A percentile compares a stretch with the other conserved stretches of the same genome.
phyloP scores from a whole-genome alignment of 78 protist species.

The Dictyostelium citrinum region DNA sequence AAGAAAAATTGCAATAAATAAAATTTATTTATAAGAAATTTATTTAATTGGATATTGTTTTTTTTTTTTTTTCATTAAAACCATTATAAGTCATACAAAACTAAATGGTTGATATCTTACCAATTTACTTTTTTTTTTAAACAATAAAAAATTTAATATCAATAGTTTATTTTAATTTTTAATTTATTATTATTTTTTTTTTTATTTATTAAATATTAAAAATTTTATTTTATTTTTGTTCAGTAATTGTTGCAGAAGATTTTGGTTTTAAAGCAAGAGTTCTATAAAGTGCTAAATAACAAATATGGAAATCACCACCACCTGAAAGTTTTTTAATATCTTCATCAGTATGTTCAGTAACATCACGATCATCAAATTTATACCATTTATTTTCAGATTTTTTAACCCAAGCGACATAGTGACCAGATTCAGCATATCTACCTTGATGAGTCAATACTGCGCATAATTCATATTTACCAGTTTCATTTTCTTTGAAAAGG shows the following conservation, averaged over 20 bases:
- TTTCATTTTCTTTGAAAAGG: conserved; percentile 10
- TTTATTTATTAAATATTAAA: no score
- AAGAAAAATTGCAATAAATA: not conserved
- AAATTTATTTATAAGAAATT: not conserved
- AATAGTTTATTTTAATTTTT: no score
- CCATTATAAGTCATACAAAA: no score
- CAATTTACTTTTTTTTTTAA: no score
- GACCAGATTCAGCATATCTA: conserved; percentile 94
- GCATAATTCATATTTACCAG: conserved; percentile 91
- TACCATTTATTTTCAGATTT: conserved; percentile 84
- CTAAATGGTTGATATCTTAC: no score
- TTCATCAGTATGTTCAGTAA: conserved; percentile 67
- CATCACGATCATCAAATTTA: conserved; percentile 92
- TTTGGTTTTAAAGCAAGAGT: not conserved
- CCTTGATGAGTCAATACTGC: conserved; percentile 95
- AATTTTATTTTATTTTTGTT: not conserved
- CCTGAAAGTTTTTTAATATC: conserved; percentile 86
- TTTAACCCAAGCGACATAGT: conserved; percentile 95
- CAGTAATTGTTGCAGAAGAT: not conserved
- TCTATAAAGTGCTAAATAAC: conserved; percentile 89
- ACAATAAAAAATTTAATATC: no score
- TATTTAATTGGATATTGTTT: no score
- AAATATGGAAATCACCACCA: conserved; percentile 93
- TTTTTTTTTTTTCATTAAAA: no score
- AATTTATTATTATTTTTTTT: no score